Conservation (phyloP, 2,329 filamentous ascomycete species). For the Ciborinia camelliae region DNA sequence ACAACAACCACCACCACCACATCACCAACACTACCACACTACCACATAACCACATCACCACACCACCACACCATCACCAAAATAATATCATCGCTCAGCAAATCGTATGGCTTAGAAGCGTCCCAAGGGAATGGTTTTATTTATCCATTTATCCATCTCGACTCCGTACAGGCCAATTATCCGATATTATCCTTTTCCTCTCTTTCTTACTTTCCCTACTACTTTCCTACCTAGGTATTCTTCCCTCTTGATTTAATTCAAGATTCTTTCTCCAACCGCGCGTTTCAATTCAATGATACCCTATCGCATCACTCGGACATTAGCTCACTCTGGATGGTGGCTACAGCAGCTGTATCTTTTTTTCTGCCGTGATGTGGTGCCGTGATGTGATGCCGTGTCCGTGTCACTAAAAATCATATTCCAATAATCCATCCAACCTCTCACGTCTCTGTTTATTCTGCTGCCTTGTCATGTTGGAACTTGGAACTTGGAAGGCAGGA, state of each 20-base stretch:
- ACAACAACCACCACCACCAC: not conserved
- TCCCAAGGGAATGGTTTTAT: slow-evolving; percentile 16
- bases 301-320: slow-evolving; percentile 14
- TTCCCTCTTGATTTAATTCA: too few species aligned
- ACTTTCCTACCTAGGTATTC: too few species aligned
- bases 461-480: slow-evolving; percentile 18
- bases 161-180: not conserved
- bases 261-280: slow-evolving; percentile 16
- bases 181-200: not conserved
- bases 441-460: slow-evolving; percentile 18
- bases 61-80: not conserved
- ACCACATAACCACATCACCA: not conserved
- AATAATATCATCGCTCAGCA: not conserved
- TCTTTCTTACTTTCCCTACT: not conserved
- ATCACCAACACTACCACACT: not conserved
- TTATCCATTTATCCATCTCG: slow-evolving; percentile 8
- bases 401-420: slow-evolving; percentile 4
- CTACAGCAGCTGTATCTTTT: slow-evolving; percentile 9
- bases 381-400: too few species aligned
- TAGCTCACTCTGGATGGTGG: not conserved
- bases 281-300: slow-evolving; percentile 9
- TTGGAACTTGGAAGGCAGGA: not conserved
- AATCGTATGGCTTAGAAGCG: not conserved
- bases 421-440: too few species aligned
- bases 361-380: too few species aligned